A percentile compares a stretch with the other conserved stretches of the same genome.
Conservation (phyloP, 441 rosid genomes). For the Populus hybrid region DNA sequence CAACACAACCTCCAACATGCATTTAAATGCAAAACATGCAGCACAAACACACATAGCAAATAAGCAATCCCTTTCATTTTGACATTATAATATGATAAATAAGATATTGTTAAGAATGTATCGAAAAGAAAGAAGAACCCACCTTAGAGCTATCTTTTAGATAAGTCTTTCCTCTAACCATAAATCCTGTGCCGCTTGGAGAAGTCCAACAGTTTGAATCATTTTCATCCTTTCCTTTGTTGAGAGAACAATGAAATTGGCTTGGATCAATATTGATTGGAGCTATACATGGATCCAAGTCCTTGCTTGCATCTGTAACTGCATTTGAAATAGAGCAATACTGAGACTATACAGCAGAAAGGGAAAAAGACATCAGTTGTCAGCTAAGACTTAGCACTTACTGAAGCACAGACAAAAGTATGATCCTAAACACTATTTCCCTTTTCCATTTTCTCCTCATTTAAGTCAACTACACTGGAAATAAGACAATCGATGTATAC, state of each 20-base stretch:
- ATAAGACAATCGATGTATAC: neutral
- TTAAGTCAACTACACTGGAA: neutral
- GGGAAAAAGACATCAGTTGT: neutral
- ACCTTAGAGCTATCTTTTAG: constrained; percentile 89
- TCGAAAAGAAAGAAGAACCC: constrained; percentile 17
- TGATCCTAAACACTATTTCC: neutral
- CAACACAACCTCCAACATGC: neutral
- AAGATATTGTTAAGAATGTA: neutral
- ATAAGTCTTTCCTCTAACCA: constrained; percentile 94
- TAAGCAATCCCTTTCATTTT: neutral
- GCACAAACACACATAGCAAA: neutral
- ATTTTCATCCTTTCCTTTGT: constrained; percentile 54
- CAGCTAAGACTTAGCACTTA: neutral
- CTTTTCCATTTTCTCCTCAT: neutral
- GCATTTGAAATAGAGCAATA: constrained; percentile 25
- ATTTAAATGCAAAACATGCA: neutral
- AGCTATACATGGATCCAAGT: constrained; percentile 54
- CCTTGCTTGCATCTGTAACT: constrained; percentile 61
- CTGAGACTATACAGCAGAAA: neutral
- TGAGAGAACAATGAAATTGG: constrained; percentile 65
- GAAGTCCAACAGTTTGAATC: constrained; percentile 92
- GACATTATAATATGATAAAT: neutral
- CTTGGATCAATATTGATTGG: constrained; percentile 54
- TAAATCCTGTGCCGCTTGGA: constrained; percentile 87
- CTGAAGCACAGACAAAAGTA: neutral